phyloP scores from a whole-genome alignment of 164 flowering plant species.

The Vitis rotundifolia region DNA sequence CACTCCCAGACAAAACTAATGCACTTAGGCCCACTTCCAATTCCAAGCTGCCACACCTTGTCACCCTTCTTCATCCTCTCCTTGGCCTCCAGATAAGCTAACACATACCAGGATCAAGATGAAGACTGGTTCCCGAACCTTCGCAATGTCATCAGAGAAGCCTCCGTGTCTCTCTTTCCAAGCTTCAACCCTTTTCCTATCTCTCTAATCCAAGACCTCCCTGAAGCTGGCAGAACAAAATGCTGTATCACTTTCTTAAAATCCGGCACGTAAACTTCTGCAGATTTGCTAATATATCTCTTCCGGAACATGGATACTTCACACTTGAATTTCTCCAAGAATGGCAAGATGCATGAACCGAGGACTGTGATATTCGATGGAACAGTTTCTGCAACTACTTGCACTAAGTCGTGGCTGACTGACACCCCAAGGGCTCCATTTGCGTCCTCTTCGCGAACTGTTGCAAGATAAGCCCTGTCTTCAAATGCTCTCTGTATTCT shows the following conservation, averaged over 20 bases:
- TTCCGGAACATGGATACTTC: slow-evolving; percentile 25
- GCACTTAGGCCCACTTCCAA: slow-evolving; percentile 69
- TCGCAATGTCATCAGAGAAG: slow-evolving; percentile 60
- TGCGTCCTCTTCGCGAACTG: slow-evolving; percentile 55
- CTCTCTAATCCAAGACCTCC: slow-evolving; percentile 45
- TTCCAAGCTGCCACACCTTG: slow-evolving; percentile 61
- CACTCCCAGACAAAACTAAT: slow-evolving; percentile 53
- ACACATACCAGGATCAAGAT: slow-evolving; percentile 64
- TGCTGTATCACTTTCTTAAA: slow-evolving; percentile 53
- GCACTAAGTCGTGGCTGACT: slow-evolving; percentile 33
- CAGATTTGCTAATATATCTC: slow-evolving; percentile 22
- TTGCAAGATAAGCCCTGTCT: slow-evolving; percentile 45
- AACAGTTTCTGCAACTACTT: slow-evolving; percentile 50
- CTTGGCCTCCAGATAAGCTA: slow-evolving; percentile 64
- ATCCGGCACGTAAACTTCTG: slow-evolving; percentile 51
- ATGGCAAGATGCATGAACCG: slow-evolving; percentile 48
- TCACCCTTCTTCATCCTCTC: slow-evolving; percentile 61
- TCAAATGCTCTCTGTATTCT: slow-evolving; percentile 52
- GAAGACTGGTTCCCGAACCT: slow-evolving; percentile 76
- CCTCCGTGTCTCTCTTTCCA: slow-evolving; percentile 45
- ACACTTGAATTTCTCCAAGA: slow-evolving; percentile 35
- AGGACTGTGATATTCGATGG: slow-evolving; percentile 32
- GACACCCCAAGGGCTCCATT: slow-evolving; percentile 62
- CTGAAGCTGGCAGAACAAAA: slow-evolving; percentile 60
- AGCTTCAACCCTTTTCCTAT: slow-evolving; percentile 55